Evolutionary conservation across 129 eudicot genomes (phyloP), one percentile per base, ranked within the genome.

Genomic region (Kitagawia praeruptora): DNA sequence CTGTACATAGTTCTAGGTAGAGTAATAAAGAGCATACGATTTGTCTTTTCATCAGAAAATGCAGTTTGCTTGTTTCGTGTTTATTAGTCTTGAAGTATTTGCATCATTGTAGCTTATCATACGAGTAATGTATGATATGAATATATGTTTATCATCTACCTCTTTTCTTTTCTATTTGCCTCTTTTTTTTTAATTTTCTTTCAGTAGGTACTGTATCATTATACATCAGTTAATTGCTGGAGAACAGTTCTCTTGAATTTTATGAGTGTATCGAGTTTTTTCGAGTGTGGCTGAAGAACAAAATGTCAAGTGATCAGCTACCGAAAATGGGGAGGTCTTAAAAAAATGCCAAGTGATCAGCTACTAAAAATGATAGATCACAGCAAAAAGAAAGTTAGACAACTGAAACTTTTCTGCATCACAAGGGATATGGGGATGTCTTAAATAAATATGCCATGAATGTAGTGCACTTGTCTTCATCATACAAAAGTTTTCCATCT

Each of bases 361-460:
- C 81, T 64, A 64, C 66, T 27, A 75, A 44, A 47, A 63, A 70
- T 12, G 81, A 78, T 75, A 78, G 39, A 64, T 70, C 58, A 78
- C 56, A 13, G 54, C 41, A 64, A 44, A 77, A 54, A 58, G 69
- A 23, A 53, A 66, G 34, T 31, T 31, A 31, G 76, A 73, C 76
- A 72, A 18, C 45, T 73, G 53, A 73, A 73, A 53, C 76, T 73
- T 73, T n/a, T 42, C 19, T 42, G 76, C 76, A 42, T 73, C 37
- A 73, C 44, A 42, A 73, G 42, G n/a, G 51, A 73, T 42, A 73
- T 41, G 76, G 76, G 28, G 38, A 72, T 51, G 34, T 72, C 34
- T 70, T 1, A 72, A 41, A 38, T 72, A 48, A 73, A 42, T 9
- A 42, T 71, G 5, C 48, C 21, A 31, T 40, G 75, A 27, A 25